phyloP scores from a whole-genome alignment of 2,329 filamentous ascomycete genomes.

The Alternaria rosae region DNA sequence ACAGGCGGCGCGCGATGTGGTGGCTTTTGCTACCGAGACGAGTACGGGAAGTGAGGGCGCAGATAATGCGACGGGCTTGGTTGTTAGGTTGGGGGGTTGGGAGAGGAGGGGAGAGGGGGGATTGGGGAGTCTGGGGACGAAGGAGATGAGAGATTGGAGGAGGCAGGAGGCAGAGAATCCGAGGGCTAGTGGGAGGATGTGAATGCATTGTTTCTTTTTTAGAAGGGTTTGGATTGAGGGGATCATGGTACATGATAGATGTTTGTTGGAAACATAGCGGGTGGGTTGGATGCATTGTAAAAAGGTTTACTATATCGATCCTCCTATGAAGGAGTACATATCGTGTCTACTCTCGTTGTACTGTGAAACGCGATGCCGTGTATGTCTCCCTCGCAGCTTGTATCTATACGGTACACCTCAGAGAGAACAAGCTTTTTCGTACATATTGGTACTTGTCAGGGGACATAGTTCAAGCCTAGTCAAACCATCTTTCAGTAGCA shows the following conservation, averaged over 20 bases:
- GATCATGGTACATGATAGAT: not conserved
- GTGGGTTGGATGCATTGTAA: not conserved
- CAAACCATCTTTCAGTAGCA: not conserved
- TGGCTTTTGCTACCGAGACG: constrained; percentile 89
- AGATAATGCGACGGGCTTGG: constrained; percentile 70
- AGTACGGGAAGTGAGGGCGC: constrained; percentile 58
- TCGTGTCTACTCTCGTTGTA: too few species aligned
- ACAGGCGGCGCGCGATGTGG: constrained; percentile 78
- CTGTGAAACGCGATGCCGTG: not conserved
- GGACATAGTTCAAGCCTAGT: not conserved
- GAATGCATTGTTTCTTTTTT: not conserved
- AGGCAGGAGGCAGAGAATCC: constrained; percentile 83
- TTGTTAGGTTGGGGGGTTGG: constrained; percentile 70
- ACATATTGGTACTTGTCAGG: not conserved
- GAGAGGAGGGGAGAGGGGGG: constrained; percentile 81
- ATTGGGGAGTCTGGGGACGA: constrained; percentile 86
- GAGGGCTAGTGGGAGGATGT: constrained; percentile 71
- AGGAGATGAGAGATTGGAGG: constrained; percentile 87
- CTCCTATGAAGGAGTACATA: too few species aligned
- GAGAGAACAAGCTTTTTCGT: too few species aligned
- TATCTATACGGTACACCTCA: not conserved
- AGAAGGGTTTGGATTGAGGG: not conserved
- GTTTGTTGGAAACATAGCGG: not conserved
- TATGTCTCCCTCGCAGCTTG: not conserved
- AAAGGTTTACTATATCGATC: not conserved